These are phyloP conservation scores for Musa beccarii DNA, from an alignment of 176 grass and related monocot species.

Conservation along the genomic window DNA sequence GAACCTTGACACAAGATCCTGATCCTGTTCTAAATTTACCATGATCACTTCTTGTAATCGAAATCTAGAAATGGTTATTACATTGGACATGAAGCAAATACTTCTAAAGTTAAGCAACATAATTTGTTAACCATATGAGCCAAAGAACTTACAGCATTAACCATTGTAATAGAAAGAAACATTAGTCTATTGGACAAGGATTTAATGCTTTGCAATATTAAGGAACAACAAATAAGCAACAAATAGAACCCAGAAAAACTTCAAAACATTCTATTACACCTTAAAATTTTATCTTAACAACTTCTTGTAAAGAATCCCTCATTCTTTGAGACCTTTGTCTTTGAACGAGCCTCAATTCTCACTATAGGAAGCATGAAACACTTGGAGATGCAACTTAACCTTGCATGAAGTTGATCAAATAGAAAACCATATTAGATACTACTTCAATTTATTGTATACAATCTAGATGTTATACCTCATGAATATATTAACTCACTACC, in stretches of 20 bases:
- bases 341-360: no score
- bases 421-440: background rate
- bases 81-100: background rate
- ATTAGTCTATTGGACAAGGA: no score
- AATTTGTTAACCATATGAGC: no score
- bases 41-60: conserved; percentile 26
- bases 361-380: background rate
- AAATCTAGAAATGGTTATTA: conserved; percentile 24
- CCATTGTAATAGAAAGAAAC: no score
- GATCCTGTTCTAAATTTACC: conserved; percentile 28
- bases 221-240: background rate
- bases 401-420: background rate
- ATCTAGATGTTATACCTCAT: no score
- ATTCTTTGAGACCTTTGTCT: no score
- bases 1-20: conserved; percentile 45
- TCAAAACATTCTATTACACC: no score
- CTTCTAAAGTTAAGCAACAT: background rate
- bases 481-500: background rate
- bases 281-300: no score
- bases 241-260: background rate
- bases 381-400: background rate
- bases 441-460: background rate
- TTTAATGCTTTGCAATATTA: no score
- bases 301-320: no score
- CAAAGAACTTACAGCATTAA: no score